These are phyloP conservation scores for Lepiota venenata DNA, from an alignment of 768 basidiomycete genomes.

Conservation along the genomic window DNA sequence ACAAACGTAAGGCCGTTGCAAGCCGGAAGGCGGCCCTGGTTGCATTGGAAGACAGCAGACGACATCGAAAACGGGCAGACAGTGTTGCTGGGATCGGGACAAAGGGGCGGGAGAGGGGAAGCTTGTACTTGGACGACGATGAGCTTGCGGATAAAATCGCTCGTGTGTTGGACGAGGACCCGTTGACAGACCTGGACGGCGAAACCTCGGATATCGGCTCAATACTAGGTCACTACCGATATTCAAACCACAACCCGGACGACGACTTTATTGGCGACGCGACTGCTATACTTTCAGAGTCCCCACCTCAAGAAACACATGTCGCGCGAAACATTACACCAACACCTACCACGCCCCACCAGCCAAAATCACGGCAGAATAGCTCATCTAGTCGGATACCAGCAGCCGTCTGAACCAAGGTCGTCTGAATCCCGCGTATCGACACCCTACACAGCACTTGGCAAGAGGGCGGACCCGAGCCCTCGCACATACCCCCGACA, in stretches of 20 bases:
- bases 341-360: constrained; percentile 28
- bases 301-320: constrained; percentile 2
- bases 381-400: constrained; percentile 38
- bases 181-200: constrained; percentile 70
- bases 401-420: constrained; percentile 35
- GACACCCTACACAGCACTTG: constrained; percentile 35
- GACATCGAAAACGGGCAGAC: constrained; percentile 57
- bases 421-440: constrained; percentile 45
- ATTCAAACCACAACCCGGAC: constrained; percentile 17
- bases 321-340: constrained; percentile 40
- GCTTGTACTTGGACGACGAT: constrained; percentile 65
- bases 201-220: constrained; percentile 45
- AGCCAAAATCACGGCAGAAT: constrained; percentile 30
- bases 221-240: constrained; percentile 23
- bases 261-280: constrained; percentile 25
- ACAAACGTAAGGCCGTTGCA: constrained; percentile 26
- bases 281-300: constrained; percentile 7
- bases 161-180: constrained; percentile 71
- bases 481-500: constrained; percentile 24
- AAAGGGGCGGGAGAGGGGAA: constrained; percentile 55
- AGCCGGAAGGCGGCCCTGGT: constrained; percentile 20
- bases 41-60: constrained; percentile 22
- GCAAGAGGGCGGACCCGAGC: constrained; percentile 8
- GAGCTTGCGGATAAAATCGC: constrained; percentile 40
- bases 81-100: constrained; percentile 56